These are phyloP conservation scores for Puccinia sorghi DNA, from an alignment of 1,284 basidiomycete species.

Conservation along the genomic window DNA sequence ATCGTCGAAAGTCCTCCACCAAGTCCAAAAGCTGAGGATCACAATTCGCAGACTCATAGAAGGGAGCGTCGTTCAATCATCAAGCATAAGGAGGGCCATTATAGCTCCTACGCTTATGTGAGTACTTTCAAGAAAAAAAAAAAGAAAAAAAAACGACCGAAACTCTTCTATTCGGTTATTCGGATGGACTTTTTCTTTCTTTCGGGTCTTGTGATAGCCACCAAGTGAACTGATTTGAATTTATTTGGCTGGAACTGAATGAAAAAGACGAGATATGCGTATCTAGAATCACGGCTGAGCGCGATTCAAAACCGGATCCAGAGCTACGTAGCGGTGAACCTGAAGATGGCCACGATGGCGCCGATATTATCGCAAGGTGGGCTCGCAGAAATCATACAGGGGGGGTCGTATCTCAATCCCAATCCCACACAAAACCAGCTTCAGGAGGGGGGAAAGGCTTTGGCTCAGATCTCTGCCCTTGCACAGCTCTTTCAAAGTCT, in stretches of 20 bases:
- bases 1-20: neutral
- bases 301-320: conserved; percentile 41
- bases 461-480: conserved; percentile 35
- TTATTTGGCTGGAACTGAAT: neutral
- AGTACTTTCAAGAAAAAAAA: neutral
- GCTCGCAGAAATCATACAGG: conserved; percentile 25
- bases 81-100: conserved; percentile 24
- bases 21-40: neutral
- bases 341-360: conserved; percentile 42
- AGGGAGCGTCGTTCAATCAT: conserved; percentile 19
- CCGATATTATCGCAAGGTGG: conserved; percentile 33
- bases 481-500: conserved; percentile 30
- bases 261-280: conserved; percentile 34
- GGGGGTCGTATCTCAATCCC: conserved; percentile 25
- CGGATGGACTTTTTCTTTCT: neutral
- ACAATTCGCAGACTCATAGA: neutral
- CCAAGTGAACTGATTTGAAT: neutral
- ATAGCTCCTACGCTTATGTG: conserved; percentile 22
- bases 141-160: neutral
- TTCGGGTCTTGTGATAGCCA: neutral
- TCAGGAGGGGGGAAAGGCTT: conserved; percentile 32
- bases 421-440: conserved; percentile 27
- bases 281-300: conserved; percentile 26
- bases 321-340: conserved; percentile 24
- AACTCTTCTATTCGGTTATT: neutral